A percentile compares a stretch with the other conserved stretches of the same genome.
Conservation (phyloP, 2,329 filamentous ascomycete genomes). For the Monosporascus sp. region DNA sequence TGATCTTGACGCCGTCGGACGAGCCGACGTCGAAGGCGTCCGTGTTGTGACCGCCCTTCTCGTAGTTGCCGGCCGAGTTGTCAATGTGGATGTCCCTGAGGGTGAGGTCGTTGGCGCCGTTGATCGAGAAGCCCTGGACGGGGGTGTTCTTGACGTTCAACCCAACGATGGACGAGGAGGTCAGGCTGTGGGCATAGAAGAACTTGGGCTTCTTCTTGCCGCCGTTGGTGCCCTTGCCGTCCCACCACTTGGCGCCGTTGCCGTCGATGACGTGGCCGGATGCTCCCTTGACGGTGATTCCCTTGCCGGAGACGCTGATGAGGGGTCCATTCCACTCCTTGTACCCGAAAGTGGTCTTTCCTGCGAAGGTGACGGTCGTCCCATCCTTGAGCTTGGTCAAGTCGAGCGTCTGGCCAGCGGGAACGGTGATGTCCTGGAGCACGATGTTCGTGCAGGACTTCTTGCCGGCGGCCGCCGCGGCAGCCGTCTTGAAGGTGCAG, state of each 20-base stretch:
- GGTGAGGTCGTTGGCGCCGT: slow-evolving; percentile 37
- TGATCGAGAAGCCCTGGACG: slow-evolving; percentile 46
- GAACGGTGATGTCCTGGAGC: slow-evolving; percentile 30
- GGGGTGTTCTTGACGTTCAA: slow-evolving; percentile 51
- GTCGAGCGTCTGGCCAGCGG: slow-evolving; percentile 30
- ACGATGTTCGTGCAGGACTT: slow-evolving; percentile 7
- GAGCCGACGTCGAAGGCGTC: slow-evolving; percentile 49
- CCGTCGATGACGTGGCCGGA: slow-evolving; percentile 46
- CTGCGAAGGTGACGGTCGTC: slow-evolving; percentile 44
- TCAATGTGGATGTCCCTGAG: slow-evolving; percentile 51
- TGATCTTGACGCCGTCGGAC: slow-evolving; percentile 43
- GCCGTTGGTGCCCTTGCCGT: slow-evolving; percentile 53
- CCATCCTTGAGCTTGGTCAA: slow-evolving; percentile 28
- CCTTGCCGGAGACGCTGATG: slow-evolving; percentile 43
- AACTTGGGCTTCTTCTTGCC: slow-evolving; percentile 62
- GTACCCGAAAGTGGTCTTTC: slow-evolving; percentile 49
- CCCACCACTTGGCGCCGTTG: slow-evolving; percentile 56
- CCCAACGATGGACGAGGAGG: slow-evolving; percentile 41
- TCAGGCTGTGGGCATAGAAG: slow-evolving; percentile 51
- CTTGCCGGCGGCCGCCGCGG: neutral
- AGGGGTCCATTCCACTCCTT: slow-evolving; percentile 48
- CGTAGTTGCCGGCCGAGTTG: slow-evolving; percentile 47
- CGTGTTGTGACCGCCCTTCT: slow-evolving; percentile 44
- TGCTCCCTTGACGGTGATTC: slow-evolving; percentile 37
- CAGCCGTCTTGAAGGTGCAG: neutral